Base-by-base conservation (phyloP, 805 yeast genomes). In the Cyberlindnera bimundalis region DNA sequence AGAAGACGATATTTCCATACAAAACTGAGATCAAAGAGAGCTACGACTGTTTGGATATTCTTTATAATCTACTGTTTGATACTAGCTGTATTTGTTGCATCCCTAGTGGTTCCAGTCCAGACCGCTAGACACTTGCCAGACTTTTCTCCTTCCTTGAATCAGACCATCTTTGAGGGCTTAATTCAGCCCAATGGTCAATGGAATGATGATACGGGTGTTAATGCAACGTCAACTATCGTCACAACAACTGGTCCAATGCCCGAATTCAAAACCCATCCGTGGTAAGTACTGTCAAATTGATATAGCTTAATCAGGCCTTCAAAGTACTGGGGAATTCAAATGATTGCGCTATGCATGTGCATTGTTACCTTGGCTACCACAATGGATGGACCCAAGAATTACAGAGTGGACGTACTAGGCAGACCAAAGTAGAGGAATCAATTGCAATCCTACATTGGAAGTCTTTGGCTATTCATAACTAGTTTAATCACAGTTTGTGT, bases 151-250 rank as follows among this genome's bases (percentile, higher is more conserved):
- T 9, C 44, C 3, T 46, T 62, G 27, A 43, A 37, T 25, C 36
- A 58, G 45, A 52, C 58, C 15, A 40, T 51, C 35, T 20, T 62
- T 2, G 46, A 48, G n/a, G 75, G 75, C 3, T 50, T 79, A 29
- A 55, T 80, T 7, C 89, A 82, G 55, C 88, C 89, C 2, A 71
- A 64, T 28, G 54, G 62, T 29, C 85, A 80, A 52, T 66, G 73
- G 33, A 78, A 80, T 48, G 80, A 82, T 51, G 88, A 82, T 53
- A 81, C 88, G 0, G 88, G 87, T 0, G 65, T 53, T 0, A 59
- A 59, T 34, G 84, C 83, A 0, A 82, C 84, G 1, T 38, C 60
- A 1, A 60, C 64, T 10, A 65, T 78, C 13, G 48, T 65, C 13
- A 61, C 68, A 6, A 64, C 66, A 1, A 66, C 67, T 11, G 69